phyloP scores from a whole-genome alignment of 139 green algal species.

The Eudorina sp. region DNA sequence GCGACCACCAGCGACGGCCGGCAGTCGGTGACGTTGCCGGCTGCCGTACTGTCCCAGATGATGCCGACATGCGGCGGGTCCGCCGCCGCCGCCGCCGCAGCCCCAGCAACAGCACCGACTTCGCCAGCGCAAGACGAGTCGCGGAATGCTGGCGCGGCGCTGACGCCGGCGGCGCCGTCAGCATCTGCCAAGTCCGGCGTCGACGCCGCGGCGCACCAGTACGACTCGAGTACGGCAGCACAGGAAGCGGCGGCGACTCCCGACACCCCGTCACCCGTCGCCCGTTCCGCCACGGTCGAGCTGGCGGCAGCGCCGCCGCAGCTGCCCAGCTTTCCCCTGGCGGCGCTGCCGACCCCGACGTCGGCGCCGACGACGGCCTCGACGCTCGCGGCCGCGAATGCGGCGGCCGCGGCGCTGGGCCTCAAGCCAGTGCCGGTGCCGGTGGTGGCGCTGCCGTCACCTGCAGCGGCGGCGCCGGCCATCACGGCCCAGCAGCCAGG shows the following conservation, averaged over 20 bases:
- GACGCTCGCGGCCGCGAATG: constrained; percentile 19
- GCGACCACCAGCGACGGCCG: constrained; percentile 35
- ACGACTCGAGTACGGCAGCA: no score
- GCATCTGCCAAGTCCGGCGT: not conserved
- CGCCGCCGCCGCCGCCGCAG: not conserved
- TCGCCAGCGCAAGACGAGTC: not conserved
- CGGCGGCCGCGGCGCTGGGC: constrained; percentile 1
- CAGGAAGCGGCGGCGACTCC: no score
- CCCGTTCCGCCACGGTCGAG: no score
- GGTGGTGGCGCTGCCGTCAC: not conserved
- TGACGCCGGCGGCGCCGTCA: not conserved
- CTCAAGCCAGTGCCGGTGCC: not conserved
- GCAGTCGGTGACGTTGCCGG: constrained; percentile 37
- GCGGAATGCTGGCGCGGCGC: no score
- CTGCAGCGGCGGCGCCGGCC: no score
- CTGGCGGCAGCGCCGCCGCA: no score
- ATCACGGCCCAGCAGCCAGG: not conserved
- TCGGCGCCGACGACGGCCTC: not conserved
- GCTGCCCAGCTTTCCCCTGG: no score
- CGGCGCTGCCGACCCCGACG: not conserved
- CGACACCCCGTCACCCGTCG: no score
- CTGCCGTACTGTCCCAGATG: not conserved
- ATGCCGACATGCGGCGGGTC: not conserved
- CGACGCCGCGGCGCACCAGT: not conserved
- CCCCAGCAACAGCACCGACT: not conserved